Evolutionary conservation across 208 protist species (phyloP), one percentile per base, ranked within the genome.

Genomic region (Acanthamoeba lenticulata): DNA sequence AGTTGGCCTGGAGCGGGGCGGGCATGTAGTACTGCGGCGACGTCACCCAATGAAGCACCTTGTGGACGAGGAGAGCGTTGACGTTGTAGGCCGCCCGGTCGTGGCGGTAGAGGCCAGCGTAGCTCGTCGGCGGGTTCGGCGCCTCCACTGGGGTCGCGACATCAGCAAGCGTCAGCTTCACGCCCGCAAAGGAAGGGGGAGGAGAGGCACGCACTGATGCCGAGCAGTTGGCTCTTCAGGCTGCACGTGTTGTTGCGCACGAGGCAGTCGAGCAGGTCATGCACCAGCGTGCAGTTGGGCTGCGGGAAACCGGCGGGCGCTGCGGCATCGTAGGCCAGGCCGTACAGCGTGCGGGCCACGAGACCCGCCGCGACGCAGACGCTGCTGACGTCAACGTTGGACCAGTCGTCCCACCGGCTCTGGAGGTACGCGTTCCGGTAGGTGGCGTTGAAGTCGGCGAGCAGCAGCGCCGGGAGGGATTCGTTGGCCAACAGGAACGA

Each of bases 241-340:
- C 42, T 27, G 24, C 83, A 90, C n/a, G 83, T 90, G 38, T 90
- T 90, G 57, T 90, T 90, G 29, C 55, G 47, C 38, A 90, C 83
- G 17, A 90, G 40, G 45, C 83, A 90, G 24, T 69, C 83, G 0
- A 90, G 57, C 52, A 90, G 57, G n/a, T 62, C 83, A 13, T 34
- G 17, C 38, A 47, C 83, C 83, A 90, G 24, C 2, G 83, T 90
- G 57, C 83, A 69, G 83, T 90, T 90, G 57, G 83, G 52, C 47
- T 72, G 49, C n/a, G n/a, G n/a, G 24, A 90, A 52, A 0, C 42
- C 36, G 4, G 49, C 29, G 21, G 83, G 83, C 15, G 83, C 49
- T 13, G 83, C 21, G 83, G 29, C 55, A 9, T 62, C 38, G 36
- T 90, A n/a, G 19, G 52, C 32, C 52, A 90, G 45, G 9, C 38